Evolutionary conservation across 208 protist genomes (phyloP), one percentile per base, ranked within the genome.

Genomic region (Wallacemonas sp.): DNA sequence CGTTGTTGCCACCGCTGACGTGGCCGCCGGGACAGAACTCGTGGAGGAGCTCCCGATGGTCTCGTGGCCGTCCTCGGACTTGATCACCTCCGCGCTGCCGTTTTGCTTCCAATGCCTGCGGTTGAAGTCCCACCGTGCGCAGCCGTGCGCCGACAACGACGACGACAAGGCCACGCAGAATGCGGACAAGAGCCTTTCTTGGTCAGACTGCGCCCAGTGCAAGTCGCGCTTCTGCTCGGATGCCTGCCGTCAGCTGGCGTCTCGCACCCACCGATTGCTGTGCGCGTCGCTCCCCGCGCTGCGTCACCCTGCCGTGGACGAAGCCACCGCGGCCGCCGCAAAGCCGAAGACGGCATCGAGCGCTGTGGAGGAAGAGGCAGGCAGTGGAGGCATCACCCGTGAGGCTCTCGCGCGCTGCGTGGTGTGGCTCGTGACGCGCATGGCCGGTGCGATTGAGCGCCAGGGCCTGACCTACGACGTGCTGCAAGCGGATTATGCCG

Each of bases 51-150:
- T 78, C 24, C 88, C 88, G 2, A 76, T 94, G 17, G 77, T 90
- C 2, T 88, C 81, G 26, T 94, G 88, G 88, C 85, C 85, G 2
- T 70, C 80, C 1, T 52, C 70, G 16, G 49, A 66, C 11, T 71
- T 82, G 19, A 32, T 89, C 21, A 19, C 44, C n/a, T 63, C 84
- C 43, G 34, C 33, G 21, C 33, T 78, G 29, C 76, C 74, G 16
- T 93, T 88, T 55, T 94, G 87, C 62, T 83, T 78, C 33, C 74
- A 87, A 52, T 94, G 87, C 57, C 80, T 94, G n/a, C 70, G 78
- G n/a, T 65, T 73, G 12, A 34, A 74, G 36, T 34, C 46, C 2
- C 63, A 70, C 21, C 65, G 48, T 9, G 63, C 26, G 1, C 14
- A 33, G 12, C 21, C 52, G 14, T 0, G 3, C 14, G 38, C 17